Conservation (phyloP, 768 basidiomycete genomes). For the Amanita fuliginea region DNA sequence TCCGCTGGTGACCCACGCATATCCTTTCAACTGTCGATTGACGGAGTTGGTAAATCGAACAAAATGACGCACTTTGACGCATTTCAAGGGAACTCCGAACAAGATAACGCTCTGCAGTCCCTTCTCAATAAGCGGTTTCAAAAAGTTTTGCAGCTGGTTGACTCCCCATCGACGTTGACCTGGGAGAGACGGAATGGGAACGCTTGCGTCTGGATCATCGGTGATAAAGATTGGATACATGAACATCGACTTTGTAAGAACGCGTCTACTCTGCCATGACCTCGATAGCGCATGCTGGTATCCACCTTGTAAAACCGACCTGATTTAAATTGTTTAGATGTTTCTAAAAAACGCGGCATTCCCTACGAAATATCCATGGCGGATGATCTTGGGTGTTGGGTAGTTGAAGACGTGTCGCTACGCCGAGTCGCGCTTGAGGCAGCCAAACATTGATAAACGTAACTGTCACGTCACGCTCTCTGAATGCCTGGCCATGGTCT, state of each 20-base stretch:
- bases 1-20: conserved; percentile 79
- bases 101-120: conserved; percentile 88
- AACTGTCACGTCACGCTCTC: too few species aligned
- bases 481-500: too few species aligned
- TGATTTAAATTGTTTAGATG: conserved; percentile 8
- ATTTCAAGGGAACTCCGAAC: conserved; percentile 84
- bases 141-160: conserved; percentile 81
- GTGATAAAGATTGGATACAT: conserved; percentile 99
- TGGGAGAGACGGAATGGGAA: conserved; percentile 67
- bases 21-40: conserved; percentile 43
- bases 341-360: neutral
- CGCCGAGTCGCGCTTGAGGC: too few species aligned
- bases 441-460: too few species aligned
- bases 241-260: conserved; percentile 84
- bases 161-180: conserved; percentile 92
- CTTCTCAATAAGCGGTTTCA: conserved; percentile 80
- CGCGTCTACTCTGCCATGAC: conserved; percentile 73
- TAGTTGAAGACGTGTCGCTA: too few species aligned
- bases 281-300: conserved; percentile 88
- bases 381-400: neutral
- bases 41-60: neutral
- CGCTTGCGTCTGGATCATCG: conserved; percentile 81
- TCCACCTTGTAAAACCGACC: conserved; percentile 83
- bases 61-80: conserved; percentile 47
- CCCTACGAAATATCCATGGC: conserved; percentile 28